Evolutionary conservation across 23 red algal genomes (phyloP), one percentile per base, ranked within the genome.

Genomic region (Gracilaria caudata): DNA sequence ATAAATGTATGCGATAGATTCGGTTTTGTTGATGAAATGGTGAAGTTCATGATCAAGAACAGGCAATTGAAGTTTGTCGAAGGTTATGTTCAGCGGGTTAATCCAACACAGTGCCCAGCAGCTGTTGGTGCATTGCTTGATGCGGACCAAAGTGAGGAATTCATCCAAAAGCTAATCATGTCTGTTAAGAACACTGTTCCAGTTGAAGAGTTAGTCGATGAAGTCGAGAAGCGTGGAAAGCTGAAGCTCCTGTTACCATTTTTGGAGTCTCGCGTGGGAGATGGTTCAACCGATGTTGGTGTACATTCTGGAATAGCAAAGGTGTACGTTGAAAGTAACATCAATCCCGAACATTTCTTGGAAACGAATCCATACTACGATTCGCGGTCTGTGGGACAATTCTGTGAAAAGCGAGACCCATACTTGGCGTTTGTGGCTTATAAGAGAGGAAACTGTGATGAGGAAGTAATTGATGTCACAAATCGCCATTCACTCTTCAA

Each of bases 1-100:
- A 96, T 99, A 56, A 99, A 99, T 66, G 97, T 99, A 72, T 99
- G 97, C 78, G 97, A 99, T 85, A 90, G 89, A 26, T 93, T 94
- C 82, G 97, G 89, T 43, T 93, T 90, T 71, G 86, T 99, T 17
- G 90, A 93, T 47, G 97, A 99, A 58, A 82, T 99, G 71, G 92
- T 99, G n/a, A 86, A 81, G 38, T 99, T 93, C 88, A 87, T 99
- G 93, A 86, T 99, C 39, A 99, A 99, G 79, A 94, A 99, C 26
- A 86, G 91, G 40, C 93, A 96, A 68, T 20, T 95, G 66, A 94
- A 99, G 54, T 93, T 99, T 71, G 91, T 99, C 43, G 84, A 95
- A 77, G 97, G 93, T 41, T 99, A 94, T 58, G 97, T 99, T 20
- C 97, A 99, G 77, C 64, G 97, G 26, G 89, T 99, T 12, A 95